Evolutionary conservation across 768 basidiomycete genomes (phyloP), one percentile per base, ranked within the genome.

Genomic region (Zangia roseola): DNA sequence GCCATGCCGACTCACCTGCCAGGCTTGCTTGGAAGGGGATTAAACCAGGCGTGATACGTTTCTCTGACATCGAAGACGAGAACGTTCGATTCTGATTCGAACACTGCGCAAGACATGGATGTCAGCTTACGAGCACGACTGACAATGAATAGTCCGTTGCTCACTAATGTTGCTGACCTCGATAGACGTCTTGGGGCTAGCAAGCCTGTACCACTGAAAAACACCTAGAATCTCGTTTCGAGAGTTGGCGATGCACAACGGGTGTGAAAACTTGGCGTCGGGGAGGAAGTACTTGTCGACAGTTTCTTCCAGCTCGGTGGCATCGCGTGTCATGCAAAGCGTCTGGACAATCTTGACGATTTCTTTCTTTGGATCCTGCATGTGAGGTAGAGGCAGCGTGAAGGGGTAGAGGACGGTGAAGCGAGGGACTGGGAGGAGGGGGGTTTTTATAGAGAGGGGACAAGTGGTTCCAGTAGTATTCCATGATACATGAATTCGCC

Each of bases 141-240:
- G 16, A 14, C 14, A 14, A 16, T 16, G 1, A 31, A 16, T 31
- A 16, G 14, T 31, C 14, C 5, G 31, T 31, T 31, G 69, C 77
- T 67, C 46, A 79, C 80, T 71, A 47, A 80, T 70, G 45, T 61
- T 71, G 8, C 68, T 60, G 3, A 82, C 69, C 2, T 69, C 52
- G 30, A 78, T 54, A 9, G 74, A 62, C 20, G 78, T 70, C 20
- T 62, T 54, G 0, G 83, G 84, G 12, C 81, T 84, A 60, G 83
- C 63, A 28, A 86, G 69, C 42, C 84, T 79, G 61, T 83, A 83
- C 81, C 82, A 86, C 77, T 83, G 81, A 60, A 80, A 84, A 25
- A 86, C 72, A 10, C 80, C 57, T 4, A 85, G 69, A 23, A 86
- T 69, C 17, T 69, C 65, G 16, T 80, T 75, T 43, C 83, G 73